A percentile compares a stretch with the other conserved stretches of the same genome.
These are phyloP conservation scores for Akanthomyces dipterigenus DNA, from an alignment of 2,329 filamentous ascomycete genomes.

Conservation along the genomic window DNA sequence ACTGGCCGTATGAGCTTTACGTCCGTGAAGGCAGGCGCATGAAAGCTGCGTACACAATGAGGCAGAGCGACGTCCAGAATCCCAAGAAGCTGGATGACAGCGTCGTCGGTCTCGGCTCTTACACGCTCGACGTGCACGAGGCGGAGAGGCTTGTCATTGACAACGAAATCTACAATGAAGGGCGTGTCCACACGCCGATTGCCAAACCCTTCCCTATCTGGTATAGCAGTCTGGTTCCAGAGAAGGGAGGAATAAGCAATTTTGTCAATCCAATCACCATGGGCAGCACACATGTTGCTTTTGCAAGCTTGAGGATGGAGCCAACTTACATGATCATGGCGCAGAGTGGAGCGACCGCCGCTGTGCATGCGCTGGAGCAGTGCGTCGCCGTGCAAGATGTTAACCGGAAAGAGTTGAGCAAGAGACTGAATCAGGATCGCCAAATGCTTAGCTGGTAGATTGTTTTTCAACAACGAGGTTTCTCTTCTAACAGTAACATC, in stretches of 20 bases:
- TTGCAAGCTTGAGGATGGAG: not conserved
- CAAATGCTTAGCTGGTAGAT: not conserved
- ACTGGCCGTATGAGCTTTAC: not conserved
- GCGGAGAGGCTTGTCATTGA: not conserved
- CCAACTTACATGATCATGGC: not conserved
- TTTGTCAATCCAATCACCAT: not conserved
- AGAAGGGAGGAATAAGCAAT: not conserved
- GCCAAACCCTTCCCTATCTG: not conserved
- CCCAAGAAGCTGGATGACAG: not conserved
- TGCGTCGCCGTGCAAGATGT: not conserved
- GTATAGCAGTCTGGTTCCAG: not conserved
- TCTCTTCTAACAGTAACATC: too few relatives aligned
- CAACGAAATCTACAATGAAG: not conserved
- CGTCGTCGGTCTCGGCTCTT: not conserved
- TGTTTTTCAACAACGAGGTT: too few relatives aligned
- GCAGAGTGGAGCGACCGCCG: not conserved
- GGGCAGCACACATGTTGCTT: not conserved
- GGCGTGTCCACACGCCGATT: not conserved
- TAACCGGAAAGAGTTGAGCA: not conserved
- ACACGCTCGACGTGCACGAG: not conserved
- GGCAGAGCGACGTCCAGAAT: not conserved
- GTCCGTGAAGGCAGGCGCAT: not conserved
- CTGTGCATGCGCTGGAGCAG: not conserved
- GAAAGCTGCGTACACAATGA: not conserved
- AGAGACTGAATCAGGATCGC: not conserved